phyloP scores from a whole-genome alignment of 2,329 filamentous ascomycete species.

The Ceratocystis eucalypticola region DNA sequence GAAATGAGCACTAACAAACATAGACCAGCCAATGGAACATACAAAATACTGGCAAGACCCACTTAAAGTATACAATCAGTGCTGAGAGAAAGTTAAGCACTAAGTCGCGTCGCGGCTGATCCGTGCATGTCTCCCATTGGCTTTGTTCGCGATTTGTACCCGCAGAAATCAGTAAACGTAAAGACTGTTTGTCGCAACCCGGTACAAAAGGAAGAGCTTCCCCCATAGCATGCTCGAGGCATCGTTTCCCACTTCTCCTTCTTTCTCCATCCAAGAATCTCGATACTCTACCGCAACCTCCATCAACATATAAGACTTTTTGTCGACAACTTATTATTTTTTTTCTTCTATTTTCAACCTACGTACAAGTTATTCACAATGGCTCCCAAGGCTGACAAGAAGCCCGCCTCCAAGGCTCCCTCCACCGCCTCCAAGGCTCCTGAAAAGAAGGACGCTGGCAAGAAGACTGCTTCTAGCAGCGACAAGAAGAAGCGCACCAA shows the following conservation, averaged over 20 bases:
- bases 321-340: constrained; percentile 7
- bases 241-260: constrained; percentile 31
- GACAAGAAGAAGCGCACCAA: constrained; percentile 99
- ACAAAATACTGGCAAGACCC: background rate
- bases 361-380: constrained; percentile 46
- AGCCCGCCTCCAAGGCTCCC: constrained; percentile 97
- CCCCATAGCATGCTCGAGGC: constrained; percentile 37
- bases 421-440: constrained; percentile 53
- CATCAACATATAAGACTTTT: background rate
- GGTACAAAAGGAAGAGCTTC: constrained; percentile 46
- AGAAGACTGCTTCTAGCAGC: constrained; percentile 93
- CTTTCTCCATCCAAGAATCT: constrained; percentile 17
- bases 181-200: constrained; percentile 34
- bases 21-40: constrained; percentile 11
- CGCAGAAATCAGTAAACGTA: constrained; percentile 41
- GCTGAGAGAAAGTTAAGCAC: constrained; percentile 1
- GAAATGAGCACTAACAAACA: constrained; percentile 11
- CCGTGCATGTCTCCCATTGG: constrained; percentile 17
- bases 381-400: constrained; percentile 95
- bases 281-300: constrained; percentile 21
- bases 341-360: constrained; percentile 18
- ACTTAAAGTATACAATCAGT: constrained; percentile 17
- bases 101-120: constrained; percentile 17
- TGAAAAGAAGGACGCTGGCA: constrained; percentile 99
- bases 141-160: constrained; percentile 18